Evolutionary conservation across 202 grass and related monocot species (phyloP).

Genomic region (Digitaria exilis): DNA sequence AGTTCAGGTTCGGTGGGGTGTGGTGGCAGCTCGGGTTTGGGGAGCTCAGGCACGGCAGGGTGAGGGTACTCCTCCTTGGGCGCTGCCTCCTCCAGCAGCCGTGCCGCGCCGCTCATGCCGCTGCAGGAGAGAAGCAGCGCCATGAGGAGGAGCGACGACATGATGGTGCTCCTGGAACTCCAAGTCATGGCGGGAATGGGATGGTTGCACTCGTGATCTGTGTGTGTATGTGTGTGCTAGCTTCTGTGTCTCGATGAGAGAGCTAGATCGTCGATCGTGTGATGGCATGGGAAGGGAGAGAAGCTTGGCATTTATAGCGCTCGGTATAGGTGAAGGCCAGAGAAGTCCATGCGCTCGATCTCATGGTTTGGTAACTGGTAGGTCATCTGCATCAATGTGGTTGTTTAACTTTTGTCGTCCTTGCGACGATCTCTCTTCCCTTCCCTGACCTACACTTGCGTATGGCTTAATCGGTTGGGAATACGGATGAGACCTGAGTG

Average conservation of each 20-base stretch:
- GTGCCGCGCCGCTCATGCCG: constrained; percentile 20
- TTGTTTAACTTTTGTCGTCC: background rate
- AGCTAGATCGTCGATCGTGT: constrained; percentile 7
- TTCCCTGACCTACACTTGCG: background rate
- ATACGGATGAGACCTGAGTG: background rate
- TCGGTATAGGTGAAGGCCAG: background rate
- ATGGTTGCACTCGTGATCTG: background rate
- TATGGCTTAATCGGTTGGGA: constrained; percentile 13
- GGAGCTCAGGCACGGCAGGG: background rate
- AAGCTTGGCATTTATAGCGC: background rate
- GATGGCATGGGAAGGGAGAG: background rate
- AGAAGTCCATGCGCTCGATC: background rate
- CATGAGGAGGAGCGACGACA: constrained; percentile 1
- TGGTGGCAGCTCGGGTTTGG: constrained; percentile 3
- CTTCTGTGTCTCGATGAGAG: background rate
- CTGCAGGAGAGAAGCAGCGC: constrained; percentile 36
- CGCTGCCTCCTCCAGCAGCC: constrained; percentile 33
- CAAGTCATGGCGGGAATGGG: background rate
- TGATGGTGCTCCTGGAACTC: constrained; percentile 9
- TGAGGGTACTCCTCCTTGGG: constrained; percentile 25
- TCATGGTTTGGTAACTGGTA: constrained; percentile 7
- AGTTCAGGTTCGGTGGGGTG: background rate
- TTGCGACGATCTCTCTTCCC: background rate
- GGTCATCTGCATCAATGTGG: constrained; percentile 15
- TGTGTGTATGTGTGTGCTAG: too few species aligned